Evolutionary conservation across 257 asterid genomes (phyloP).

Genomic region (Euphrasia confusa): DNA sequence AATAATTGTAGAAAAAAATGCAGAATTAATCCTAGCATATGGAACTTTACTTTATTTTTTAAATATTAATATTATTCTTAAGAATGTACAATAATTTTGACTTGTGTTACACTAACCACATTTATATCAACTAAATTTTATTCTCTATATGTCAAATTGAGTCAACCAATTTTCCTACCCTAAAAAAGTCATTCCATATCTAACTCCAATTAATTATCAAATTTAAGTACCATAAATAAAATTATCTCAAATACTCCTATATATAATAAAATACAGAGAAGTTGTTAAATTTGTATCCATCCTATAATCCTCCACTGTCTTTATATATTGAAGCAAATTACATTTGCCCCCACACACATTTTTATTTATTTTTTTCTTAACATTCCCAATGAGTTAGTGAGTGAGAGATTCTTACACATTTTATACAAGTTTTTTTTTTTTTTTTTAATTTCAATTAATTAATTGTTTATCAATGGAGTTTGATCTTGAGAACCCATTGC

Average conservation of each 20-base stretch:
- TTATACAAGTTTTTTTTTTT: not conserved
- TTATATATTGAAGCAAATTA: conserved; percentile 13
- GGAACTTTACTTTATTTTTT: too few species aligned
- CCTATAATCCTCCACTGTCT: not conserved
- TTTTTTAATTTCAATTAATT: not conserved
- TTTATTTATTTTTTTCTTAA: not conserved
- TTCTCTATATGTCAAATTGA: not conserved
- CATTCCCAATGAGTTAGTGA: conserved; percentile 20
- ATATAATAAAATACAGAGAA: not conserved
- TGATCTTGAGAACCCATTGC: conserved; percentile 65
- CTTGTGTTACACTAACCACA: not conserved
- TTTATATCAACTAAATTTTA: not conserved
- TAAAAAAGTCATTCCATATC: conserved; percentile 14
- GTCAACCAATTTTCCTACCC: conserved; percentile 7
- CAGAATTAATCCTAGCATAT: too few species aligned
- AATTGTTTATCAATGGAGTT: conserved; percentile 45
- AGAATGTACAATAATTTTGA: too few species aligned
- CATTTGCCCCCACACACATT: not conserved
- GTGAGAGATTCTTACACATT: conserved; percentile 6
- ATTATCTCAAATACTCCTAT: not conserved
- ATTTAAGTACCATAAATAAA: not conserved
- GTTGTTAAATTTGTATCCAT: conserved; percentile 2
- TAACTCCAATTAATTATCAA: conserved; percentile 4
- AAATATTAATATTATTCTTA: too few species aligned
- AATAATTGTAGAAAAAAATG: too few species aligned